These are phyloP conservation scores for Nannizziopsis barbatae DNA, from an alignment of 2,329 filamentous ascomycete species.

Conservation along the genomic window DNA sequence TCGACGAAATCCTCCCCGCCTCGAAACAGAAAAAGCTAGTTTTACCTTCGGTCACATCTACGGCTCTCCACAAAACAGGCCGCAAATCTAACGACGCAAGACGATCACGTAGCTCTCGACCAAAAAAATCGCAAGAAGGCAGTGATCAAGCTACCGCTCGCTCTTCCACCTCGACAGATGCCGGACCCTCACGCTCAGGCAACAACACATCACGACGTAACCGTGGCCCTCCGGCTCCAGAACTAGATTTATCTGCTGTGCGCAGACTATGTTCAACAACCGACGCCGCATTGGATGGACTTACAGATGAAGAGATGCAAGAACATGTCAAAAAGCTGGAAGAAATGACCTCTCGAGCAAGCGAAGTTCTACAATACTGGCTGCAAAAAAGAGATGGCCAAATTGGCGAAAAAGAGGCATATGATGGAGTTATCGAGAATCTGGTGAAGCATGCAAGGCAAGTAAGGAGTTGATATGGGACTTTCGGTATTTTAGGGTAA, in stretches of 20 bases:
- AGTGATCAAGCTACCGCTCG: constrained; percentile 8
- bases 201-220: constrained; percentile 26
- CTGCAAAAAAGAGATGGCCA: constrained; percentile 74
- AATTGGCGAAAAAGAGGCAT: constrained; percentile 79
- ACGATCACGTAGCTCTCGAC: constrained; percentile 18
- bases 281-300: constrained; percentile 65
- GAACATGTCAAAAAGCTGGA: constrained; percentile 60
- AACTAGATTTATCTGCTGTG: constrained; percentile 67
- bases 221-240: constrained; percentile 52
- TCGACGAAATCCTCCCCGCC: constrained; percentile 92
- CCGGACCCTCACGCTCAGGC: constrained; percentile 24
- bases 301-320: constrained; percentile 65
- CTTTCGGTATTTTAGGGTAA: too few relatives aligned
- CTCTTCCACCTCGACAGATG: constrained; percentile 20
- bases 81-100: constrained; percentile 34
- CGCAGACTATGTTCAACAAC: constrained; percentile 73
- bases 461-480: constrained; percentile 53
- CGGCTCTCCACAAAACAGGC: constrained; percentile 40
- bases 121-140: constrained; percentile 10
- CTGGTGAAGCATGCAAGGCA: constrained; percentile 83
- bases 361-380: constrained; percentile 78
- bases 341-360: constrained; percentile 58
- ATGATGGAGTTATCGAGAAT: constrained; percentile 95
- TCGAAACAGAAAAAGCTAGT: constrained; percentile 98
- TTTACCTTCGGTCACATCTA: constrained; percentile 60